phyloP scores from a whole-genome alignment of 2,329 filamentous ascomycete species.

The Paraphaeosphaeria minitans region DNA sequence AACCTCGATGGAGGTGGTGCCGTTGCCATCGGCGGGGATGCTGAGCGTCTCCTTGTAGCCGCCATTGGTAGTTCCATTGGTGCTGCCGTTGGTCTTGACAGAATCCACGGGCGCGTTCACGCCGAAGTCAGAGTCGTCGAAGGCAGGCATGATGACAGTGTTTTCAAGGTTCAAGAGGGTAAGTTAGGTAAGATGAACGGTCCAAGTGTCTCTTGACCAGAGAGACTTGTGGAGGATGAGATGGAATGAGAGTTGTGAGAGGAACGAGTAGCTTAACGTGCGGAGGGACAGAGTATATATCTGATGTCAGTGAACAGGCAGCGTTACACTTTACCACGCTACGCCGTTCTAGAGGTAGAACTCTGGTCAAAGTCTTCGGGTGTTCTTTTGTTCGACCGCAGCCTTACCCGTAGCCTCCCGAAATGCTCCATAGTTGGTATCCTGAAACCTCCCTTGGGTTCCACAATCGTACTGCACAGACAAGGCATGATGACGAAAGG shows the following conservation, averaged over 20 bases:
- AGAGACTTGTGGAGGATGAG: not conserved
- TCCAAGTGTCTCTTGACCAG: not conserved
- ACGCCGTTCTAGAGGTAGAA: not conserved
- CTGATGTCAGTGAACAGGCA: slow-evolving; percentile 4
- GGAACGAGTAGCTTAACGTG: not conserved
- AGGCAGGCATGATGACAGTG: slow-evolving; percentile 58
- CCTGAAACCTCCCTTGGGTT: not conserved
- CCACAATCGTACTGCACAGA: slow-evolving; percentile 7
- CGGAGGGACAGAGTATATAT: slow-evolving; percentile 14
- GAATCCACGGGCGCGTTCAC: slow-evolving; percentile 42
- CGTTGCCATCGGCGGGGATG: slow-evolving; percentile 33
- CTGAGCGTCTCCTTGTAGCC: slow-evolving; percentile 43
- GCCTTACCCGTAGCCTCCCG: slow-evolving; percentile 10
- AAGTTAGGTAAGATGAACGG: not conserved
- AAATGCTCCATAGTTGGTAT: slow-evolving; percentile 1
- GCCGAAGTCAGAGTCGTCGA: slow-evolving; percentile 62
- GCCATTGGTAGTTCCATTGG: slow-evolving; percentile 12
- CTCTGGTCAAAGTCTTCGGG: slow-evolving; percentile 7
- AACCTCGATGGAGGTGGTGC: slow-evolving; percentile 65
- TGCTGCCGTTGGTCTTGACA: slow-evolving; percentile 31
- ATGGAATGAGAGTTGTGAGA: not conserved
- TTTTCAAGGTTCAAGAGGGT: slow-evolving; percentile 14
- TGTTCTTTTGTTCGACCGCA: slow-evolving; percentile 7
- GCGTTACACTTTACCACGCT: not conserved
- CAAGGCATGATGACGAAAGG: slow-evolving; percentile 7